Base-by-base conservation (phyloP, 164 flowering plant genomes). In the Paratinospora sagittata region DNA sequence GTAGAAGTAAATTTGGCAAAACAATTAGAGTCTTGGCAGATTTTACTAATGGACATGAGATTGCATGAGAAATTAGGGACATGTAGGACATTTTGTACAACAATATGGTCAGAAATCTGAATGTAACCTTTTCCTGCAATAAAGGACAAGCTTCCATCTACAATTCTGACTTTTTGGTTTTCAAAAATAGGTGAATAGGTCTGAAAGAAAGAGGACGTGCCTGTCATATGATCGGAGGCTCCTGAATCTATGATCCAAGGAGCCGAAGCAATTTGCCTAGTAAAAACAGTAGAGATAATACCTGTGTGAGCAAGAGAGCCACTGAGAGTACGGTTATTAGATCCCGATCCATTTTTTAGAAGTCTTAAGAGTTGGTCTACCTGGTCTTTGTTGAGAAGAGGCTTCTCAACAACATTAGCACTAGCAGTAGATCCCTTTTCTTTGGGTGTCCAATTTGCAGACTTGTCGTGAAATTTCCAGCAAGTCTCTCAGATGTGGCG, bases 401-500 rank as follows among this genome's bases (percentile, higher is more conserved):
- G 34, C 34, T 30, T 2, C 34, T 1, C 34, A 4, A 30, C 34
- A 30, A 30, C 34, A 30, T 30, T 4, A 30, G 34, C 34, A 30
- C 34, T 1, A 1, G 34, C 34, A 30, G 34, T 1, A 30, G 34
- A 1, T 30, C 34, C 34, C 34, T 1, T 23, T 14, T 17, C 36
- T n/a, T 60, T 67, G 8, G 11, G 11, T 11, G 1, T 73, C 43
- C 61, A 67, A 39, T 73, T 67, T 57, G 75, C 75, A 14, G 60
- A 66, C 12, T 73, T 37, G 2, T 55, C 66, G 7, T 73, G 61
- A 2, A 30, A 30, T 30, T 30, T 30, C 4, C 4, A 30, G 34
- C 34, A 30, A 30, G 34, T 1, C 3, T 67, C 66, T 4, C 30
- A 27, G 27, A 70, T 73, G 26, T 73, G 57, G 1, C 60, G 19